Base-by-base conservation (phyloP, 345 rosid genomes). In the Citrus mangshanensis region DNA sequence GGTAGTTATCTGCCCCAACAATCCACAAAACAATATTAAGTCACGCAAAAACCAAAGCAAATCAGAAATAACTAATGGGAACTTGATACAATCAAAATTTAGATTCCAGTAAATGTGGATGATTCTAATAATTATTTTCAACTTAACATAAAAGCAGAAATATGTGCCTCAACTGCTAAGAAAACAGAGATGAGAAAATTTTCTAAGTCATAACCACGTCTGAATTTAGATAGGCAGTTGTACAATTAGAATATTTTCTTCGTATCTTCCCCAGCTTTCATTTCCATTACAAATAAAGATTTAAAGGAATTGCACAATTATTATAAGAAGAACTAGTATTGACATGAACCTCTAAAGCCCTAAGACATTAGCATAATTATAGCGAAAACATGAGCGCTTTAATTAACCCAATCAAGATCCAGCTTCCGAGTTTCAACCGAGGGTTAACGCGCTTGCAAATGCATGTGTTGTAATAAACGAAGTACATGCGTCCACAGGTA, bases 1-100 rank as follows among this genome's bases (percentile, higher is more conserved):
- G 2, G 98, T 93, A 68, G 99, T 95, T 65, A 95, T 95, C 98
- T 95, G 95, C 89, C 78, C 10, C 49, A 79, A 79, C 22, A 55
- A 80, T 40, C 22, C 58, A 75, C 27, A 19, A 77, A 37, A 61
- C 10, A 35, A 42, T 78, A 70, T 54, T 69, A 42, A 42, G 67
- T 13, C n/a, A 70, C 27, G 66, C 62, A 68, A 30, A 75, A 60
- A 16, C 32, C 49, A 69, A 6, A 19, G 49, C 8, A n/a, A 16
- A 73, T 66, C 49, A 73, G 13, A 56, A 58, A 35, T 38, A 51
- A 70, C 21, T 2, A 16, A 28, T 1, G 37, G 40, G 1, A 54
- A 72, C n/a, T 72, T 51, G 9, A 32, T 32, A 63, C 16, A 62
- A 74, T 21, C 21, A 19, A 19, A 51, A 63, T n/a, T 75, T 75